Conservation (phyloP, 2,329 filamentous ascomycete genomes). For the Teratosphaeria viscida region DNA sequence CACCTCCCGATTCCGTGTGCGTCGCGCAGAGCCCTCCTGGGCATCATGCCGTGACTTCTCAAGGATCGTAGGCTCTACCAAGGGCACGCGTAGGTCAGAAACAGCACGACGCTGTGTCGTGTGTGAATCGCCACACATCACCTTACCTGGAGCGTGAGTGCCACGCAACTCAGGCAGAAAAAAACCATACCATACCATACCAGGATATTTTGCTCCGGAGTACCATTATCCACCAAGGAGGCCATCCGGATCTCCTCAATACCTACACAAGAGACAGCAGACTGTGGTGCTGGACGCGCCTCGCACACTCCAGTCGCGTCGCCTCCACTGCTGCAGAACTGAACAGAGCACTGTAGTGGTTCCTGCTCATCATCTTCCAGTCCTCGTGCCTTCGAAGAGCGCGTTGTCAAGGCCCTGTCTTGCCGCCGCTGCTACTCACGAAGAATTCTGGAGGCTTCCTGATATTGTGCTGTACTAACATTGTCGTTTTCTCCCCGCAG, state of each 20-base stretch:
- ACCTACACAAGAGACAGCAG: neutral
- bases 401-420: neutral
- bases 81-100: slow-evolving; percentile 1
- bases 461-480: neutral
- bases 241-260: neutral
- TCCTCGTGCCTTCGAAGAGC: neutral
- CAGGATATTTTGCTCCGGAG: neutral
- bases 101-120: neutral
- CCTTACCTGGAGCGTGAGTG: neutral
- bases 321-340: neutral
- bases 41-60: neutral
- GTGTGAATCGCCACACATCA: slow-evolving; percentile 1
- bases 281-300: neutral
- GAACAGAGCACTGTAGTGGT: neutral
- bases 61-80: neutral
- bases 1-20: neutral
- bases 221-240: neutral
- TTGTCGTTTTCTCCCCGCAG: neutral
- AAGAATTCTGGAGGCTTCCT: neutral
- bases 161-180: neutral
- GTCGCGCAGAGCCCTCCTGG: neutral
- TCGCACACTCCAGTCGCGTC: slow-evolving; percentile 1
- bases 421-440: neutral
- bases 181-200: neutral
- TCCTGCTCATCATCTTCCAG: neutral